A percentile compares a stretch with the other conserved stretches of the same genome.
Conservation (phyloP, 768 basidiomycete species). For the Tricholoma bakamatsutake region DNA sequence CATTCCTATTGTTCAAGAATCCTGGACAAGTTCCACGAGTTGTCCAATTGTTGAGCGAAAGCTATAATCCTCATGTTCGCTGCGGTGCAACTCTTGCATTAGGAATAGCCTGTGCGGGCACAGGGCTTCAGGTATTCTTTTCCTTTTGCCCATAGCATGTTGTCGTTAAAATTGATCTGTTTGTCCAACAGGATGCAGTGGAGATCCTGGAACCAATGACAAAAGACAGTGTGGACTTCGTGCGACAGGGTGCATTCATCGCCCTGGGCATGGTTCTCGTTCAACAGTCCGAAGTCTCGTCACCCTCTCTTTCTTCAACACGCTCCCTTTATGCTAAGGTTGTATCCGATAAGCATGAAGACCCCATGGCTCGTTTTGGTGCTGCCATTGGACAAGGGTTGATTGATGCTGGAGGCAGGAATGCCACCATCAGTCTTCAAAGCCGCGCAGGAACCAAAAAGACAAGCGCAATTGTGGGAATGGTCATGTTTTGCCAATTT, state of each 20-base stretch:
- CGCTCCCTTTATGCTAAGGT: constrained; percentile 88
- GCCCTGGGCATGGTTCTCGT: constrained; percentile 96
- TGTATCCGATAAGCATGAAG: constrained; percentile 94
- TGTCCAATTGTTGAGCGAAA: constrained; percentile 94
- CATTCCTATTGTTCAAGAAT: constrained; percentile 96
- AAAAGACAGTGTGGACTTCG: constrained; percentile 96
- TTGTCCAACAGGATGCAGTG: constrained; percentile 70
- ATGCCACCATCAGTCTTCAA: constrained; percentile 90
- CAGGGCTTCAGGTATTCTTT: constrained; percentile 74
- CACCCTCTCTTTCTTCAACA: constrained; percentile 72
- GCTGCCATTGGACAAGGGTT: constrained; percentile 94
- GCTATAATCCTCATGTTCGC: constrained; percentile 97
- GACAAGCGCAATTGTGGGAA: constrained; percentile 94
- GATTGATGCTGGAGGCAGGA: constrained; percentile 96
- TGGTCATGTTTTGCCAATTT: constrained; percentile 97
- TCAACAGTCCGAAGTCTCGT: constrained; percentile 89
- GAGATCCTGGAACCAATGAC: constrained; percentile 98
- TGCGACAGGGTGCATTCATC: constrained; percentile 95
- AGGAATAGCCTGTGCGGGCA: constrained; percentile 96
- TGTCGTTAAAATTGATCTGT: not conserved
- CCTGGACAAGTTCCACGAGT: constrained; percentile 94
- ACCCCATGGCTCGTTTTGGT: constrained; percentile 97
- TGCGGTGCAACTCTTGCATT: constrained; percentile 95
- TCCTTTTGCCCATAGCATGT: not conserved
- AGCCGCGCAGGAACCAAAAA: constrained; percentile 91